These are phyloP conservation scores for Marasmius sp. DNA, from an alignment of 1,284 basidiomycete genomes.

Conservation along the genomic window DNA sequence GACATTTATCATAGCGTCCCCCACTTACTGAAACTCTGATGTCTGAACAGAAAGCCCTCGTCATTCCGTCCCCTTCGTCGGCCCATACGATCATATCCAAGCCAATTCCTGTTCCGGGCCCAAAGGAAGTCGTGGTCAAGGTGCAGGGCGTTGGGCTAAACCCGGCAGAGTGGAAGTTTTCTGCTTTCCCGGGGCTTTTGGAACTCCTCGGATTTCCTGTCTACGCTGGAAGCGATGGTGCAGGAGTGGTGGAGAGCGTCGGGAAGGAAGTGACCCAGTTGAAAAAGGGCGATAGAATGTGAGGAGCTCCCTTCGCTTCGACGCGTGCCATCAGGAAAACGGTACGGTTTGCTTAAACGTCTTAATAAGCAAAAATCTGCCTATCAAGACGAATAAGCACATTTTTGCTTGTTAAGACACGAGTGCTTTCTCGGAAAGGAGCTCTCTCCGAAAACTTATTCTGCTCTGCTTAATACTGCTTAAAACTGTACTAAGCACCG, in stretches of 20 bases:
- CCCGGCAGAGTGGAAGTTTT: not conserved
- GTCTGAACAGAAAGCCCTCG: not conserved
- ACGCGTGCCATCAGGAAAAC: not conserved
- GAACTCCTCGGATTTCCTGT: not conserved
- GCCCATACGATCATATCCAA: not conserved
- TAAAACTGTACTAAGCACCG: too few relatives aligned
- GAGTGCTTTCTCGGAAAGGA: too few relatives aligned
- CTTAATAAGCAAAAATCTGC: too few relatives aligned
- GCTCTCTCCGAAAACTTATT: too few relatives aligned
- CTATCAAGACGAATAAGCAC: too few relatives aligned
- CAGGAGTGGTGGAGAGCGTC: slow-evolving; percentile 19
- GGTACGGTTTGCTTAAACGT: too few relatives aligned
- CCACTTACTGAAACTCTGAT: not conserved
- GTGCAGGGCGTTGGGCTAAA: not conserved
- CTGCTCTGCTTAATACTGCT: too few relatives aligned
- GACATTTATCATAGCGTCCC: too few relatives aligned
- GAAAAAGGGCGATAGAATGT: slow-evolving; percentile 60
- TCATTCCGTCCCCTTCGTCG: not conserved
- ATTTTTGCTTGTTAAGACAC: too few relatives aligned
- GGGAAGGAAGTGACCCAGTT: slow-evolving; percentile 50
- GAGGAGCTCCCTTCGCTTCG: slow-evolving; percentile 21
- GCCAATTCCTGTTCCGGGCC: not conserved
- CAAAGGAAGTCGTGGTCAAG: not conserved
- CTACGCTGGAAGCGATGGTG: not conserved
- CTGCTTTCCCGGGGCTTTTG: not conserved